Evolutionary conservation across 2,329 filamentous ascomycete genomes (phyloP), one percentile per base, ranked within the genome.

Genomic region (Cordyceps fumosorosea): DNA sequence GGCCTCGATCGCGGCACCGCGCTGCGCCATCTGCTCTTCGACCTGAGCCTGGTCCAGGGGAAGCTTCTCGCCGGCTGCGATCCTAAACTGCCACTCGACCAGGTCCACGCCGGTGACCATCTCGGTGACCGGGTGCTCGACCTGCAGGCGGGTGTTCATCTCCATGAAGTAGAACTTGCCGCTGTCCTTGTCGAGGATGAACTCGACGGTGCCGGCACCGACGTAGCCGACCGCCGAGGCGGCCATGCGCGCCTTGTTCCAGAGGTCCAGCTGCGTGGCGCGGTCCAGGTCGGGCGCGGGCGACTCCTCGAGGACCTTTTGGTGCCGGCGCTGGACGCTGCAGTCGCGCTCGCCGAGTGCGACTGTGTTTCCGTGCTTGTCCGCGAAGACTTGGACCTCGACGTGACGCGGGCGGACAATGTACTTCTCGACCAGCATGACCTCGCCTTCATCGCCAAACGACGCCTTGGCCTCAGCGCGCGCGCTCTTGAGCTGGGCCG

Each of bases 1-100:
- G 18, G 93, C 93, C 78, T 99, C 95, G 64, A 99, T 96, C 12
- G 93, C 95, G 69, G 93, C 90, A 2, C 95, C 95, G 52, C 87
- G 82, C 66, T 83, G 81, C 40, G 81, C 80, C 73, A 99, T 98
- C 66, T 86, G 82, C 48, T 75, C 85, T 53, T 93, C 90, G 50
- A 98, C 89, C 69, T 84, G 77, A 34, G 76, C 76, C 67, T 86
- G 84, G 1, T 78, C 81, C 64, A 86, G 71, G 3, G 84, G 84
- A 59, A 86, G 74, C 67, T 74, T 76, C 75, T 86, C 83, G 37
- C 83, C 81, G 8, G 80, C 81, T 2, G 82, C 83, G 42, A 84
- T 89, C 79, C 92, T 86, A 70, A 99, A 91, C 76, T 99, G 95
- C 95, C 95, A 99, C 71, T 93, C 88, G 4, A 99, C 95, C 42